Base-by-base conservation (phyloP, 768 basidiomycete genomes). In the Pleurotus eryngii region DNA sequence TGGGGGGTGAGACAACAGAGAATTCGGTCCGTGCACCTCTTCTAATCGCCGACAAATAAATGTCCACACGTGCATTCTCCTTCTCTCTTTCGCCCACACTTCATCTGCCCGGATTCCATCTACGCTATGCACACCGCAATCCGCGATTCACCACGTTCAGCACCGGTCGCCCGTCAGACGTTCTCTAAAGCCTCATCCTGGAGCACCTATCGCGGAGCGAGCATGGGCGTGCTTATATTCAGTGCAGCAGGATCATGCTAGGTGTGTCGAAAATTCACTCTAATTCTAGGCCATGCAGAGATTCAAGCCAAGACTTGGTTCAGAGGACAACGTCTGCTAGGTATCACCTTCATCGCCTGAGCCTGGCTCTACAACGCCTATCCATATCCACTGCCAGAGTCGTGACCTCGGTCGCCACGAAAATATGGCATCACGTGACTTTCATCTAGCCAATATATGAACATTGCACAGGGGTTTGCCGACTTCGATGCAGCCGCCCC, bases 11-110 rank as follows among this genome's bases (percentile, higher is more conserved):
- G 51, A 54, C 51, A 54, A 54, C 37, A 54, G 51, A 54, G 51
- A 39, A 17, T 14, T 54, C 51, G 51, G 51, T 54, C 51, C 51
- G 51, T 54, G 51, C 51, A 54, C 51, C 51, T 54, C 39, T 42
- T 40, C 51, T 54, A 54, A 54, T 54, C 51, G 51, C 51, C 51
- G 51, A 54, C 51, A 54, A 54, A 54, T 54, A 54, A 40, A 40
- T 39, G 51, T 40, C 51, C 51, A n/a, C 51, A 54, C 51, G 51
- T 54, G 51, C 51, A 54, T 54, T 26, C 51, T 51, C 37, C 8
- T 39, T 54, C 39, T 22, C 51, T 39, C 35, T n/a, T 39, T 54
- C 51, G 18, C 37, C 20, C 38, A n/a, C 51, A 27, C 5, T 24
- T 38, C n/a, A 14, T 39, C 12, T 35, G 30, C 30, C 11, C 30